Evolutionary conservation across 805 yeast species (phyloP), one percentile per base, ranked within the genome.

Genomic region (Monosporozyma yasuniensis): DNA sequence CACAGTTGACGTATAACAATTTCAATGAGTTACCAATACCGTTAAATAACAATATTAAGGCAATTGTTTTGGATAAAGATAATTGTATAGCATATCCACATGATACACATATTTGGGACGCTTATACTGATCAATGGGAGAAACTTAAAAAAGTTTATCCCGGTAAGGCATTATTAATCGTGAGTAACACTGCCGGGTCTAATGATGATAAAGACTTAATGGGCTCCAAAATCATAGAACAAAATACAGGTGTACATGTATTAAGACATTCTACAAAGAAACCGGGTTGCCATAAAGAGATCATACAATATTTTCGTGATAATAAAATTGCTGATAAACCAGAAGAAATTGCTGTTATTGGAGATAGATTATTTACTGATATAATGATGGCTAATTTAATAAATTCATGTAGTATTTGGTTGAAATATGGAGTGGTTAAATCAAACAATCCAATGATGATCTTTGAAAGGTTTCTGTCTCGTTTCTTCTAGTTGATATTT

Each of bases 121-220:
- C 70, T 1, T 90, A 89, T 54, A 56, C 57, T 12, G 66, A 65
- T 9, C 67, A 72, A 42, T 88, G 93, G 88, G 65, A 69, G 5
- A 57, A 62, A n/a, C 66, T 87, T 46, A 72, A 72, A 42, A 56
- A 65, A n/a, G 57, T 65, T 1, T 87, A 83, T 58, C 88, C 93
- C 0, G 79, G 73, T 34, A 82, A 80, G 4, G 72, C 72, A 10
- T 64, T 90, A 19, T 70, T 88, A 35, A 84, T 91, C 9, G 96
- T 91, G 3, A 84, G 95, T 58, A 91, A 91, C 60, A 86, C 96
- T 0, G 97, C 98, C 0, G 99, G 99, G 0, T 85, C 95, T 0
- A 72, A 77, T 51, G 95, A 84, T 57, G 97, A 90, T 59, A 59
- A 56, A 0, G 73, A 70, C 32, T 75, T 79, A 50, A 52, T 53